These are phyloP conservation scores for Zoysia matrella DNA, from an alignment of 202 grass and related monocot species.

Conservation along the genomic window DNA sequence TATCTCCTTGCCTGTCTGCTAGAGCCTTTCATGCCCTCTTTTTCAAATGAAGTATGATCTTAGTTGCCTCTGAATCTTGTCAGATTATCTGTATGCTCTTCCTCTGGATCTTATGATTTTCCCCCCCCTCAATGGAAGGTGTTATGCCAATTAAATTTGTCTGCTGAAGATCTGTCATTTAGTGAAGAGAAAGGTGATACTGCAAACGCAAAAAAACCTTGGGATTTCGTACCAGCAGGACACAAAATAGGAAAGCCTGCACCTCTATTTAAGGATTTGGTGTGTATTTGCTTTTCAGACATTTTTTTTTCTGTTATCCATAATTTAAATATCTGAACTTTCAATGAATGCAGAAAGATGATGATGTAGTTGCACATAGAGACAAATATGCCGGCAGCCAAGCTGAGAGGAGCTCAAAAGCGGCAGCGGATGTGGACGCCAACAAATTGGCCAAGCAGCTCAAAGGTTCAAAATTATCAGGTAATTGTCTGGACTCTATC, in stretches of 20 bases:
- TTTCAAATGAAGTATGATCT: slow-evolving; percentile 73
- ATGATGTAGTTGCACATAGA: slow-evolving; percentile 63
- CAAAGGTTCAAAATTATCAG: slow-evolving; percentile 70
- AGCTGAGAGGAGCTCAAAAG: slow-evolving; percentile 81
- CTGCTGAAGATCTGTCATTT: slow-evolving; percentile 47
- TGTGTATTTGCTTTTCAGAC: slow-evolving; percentile 37
- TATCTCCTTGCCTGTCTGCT: slow-evolving; percentile 93
- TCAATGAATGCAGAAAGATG: slow-evolving; percentile 71
- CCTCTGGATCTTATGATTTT: slow-evolving; percentile 12
- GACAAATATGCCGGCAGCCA: slow-evolving; percentile 29
- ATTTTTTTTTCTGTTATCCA: slow-evolving; percentile 34
- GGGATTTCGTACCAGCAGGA: slow-evolving; percentile 77
- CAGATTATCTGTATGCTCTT: neutral
- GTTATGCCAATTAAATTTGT: slow-evolving; percentile 67
- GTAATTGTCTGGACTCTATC: slow-evolving; percentile 30
- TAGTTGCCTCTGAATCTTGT: slow-evolving; percentile 3
- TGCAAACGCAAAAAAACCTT: slow-evolving; percentile 73
- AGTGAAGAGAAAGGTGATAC: slow-evolving; percentile 67
- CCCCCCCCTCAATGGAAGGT: slow-evolving; percentile 55
- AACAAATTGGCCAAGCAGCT: slow-evolving; percentile 63
- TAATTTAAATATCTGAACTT: slow-evolving; percentile 29
- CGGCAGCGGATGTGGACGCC: slow-evolving; percentile 58
- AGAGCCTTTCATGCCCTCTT: slow-evolving; percentile 97
- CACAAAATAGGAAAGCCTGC: slow-evolving; percentile 60
- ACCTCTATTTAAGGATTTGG: slow-evolving; percentile 69